Evolutionary conservation across 257 asterid genomes (phyloP).

Genomic region (Pogostemon cablin): DNA sequence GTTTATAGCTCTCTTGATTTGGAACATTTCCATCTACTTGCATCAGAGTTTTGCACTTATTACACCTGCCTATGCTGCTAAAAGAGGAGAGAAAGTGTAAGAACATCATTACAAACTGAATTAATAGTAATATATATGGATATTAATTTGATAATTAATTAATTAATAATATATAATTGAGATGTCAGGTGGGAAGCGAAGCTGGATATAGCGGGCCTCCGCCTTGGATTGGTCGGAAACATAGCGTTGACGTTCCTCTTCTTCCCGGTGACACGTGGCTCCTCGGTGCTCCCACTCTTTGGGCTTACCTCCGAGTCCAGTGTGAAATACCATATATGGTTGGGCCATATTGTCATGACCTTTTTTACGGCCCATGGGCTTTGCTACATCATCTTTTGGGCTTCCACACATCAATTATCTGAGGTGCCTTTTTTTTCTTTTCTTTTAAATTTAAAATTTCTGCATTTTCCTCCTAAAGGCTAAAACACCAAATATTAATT

Average conservation of each 20-base stretch:
- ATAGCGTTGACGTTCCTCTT: constrained; percentile 61
- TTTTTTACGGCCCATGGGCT: constrained; percentile 79
- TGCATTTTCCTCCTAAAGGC: no score
- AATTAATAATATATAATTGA: no score
- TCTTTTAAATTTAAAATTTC: no score
- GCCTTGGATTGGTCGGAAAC: constrained; percentile 73
- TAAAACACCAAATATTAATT: no score
- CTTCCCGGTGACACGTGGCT: constrained; percentile 87
- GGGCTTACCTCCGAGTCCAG: constrained; percentile 86
- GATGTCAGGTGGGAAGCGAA: constrained; percentile 70
- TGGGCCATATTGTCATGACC: constrained; percentile 70
- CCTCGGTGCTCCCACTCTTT: constrained; percentile 61
- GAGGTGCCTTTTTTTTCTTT: constrained; percentile 37
- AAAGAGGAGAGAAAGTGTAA: constrained; percentile 58
- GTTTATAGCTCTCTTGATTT: constrained; percentile 76
- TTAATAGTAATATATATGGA: no score
- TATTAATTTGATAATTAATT: no score
- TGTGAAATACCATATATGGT: constrained; percentile 85
- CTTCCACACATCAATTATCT: constrained; percentile 46
- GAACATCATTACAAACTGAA: constrained; percentile 19
- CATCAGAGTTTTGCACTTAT: constrained; percentile 41
- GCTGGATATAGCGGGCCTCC: constrained; percentile 53
- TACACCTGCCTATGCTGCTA: constrained; percentile 61
- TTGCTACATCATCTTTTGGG: constrained; percentile 59
- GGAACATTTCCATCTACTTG: constrained; percentile 59